Evolutionary conservation across 805 yeast genomes (phyloP).

Genomic region (Ogataea corticis): DNA sequence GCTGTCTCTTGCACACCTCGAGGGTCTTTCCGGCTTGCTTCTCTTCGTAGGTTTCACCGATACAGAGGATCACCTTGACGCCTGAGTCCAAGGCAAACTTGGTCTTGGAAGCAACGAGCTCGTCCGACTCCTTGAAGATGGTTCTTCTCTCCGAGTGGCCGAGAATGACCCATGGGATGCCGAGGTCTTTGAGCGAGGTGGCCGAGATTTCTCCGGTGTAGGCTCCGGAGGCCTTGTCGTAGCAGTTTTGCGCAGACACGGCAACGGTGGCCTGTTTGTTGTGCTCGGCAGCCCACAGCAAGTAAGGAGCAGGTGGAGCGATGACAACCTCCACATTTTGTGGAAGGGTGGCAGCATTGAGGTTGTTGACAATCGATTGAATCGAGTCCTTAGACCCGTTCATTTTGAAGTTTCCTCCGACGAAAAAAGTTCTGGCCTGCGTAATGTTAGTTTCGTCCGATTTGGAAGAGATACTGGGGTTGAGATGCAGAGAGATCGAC

Average conservation of each 20-base stretch:
- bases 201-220: constrained; percentile 97
- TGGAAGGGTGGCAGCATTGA: constrained; percentile 78
- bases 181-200: constrained; percentile 83
- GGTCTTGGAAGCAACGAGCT: constrained; percentile 90
- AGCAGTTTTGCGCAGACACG: constrained; percentile 91
- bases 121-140: constrained; percentile 85
- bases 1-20: constrained; percentile 84
- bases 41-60: constrained; percentile 97
- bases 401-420: constrained; percentile 99
- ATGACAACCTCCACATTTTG: constrained; percentile 86
- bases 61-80: constrained; percentile 88
- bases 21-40: constrained; percentile 87
- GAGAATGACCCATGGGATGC: constrained; percentile 90
- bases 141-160: constrained; percentile 99
- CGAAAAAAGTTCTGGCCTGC: constrained; percentile 63
- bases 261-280: constrained; percentile 72
- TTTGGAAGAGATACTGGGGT: constrained; percentile 10
- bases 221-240: constrained; percentile 88
- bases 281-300: constrained; percentile 68
- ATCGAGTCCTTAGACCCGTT: constrained; percentile 91
- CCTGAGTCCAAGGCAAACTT: constrained; percentile 91
- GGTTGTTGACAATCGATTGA: constrained; percentile 75
- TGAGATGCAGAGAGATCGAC: constrained; percentile 20
- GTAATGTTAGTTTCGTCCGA: constrained; percentile 15
- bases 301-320: constrained; percentile 95